A percentile compares a stretch with the other conserved stretches of the same genome.
Conservation (phyloP, 306 rosid genomes). For the Pyrus pyrifolia region DNA sequence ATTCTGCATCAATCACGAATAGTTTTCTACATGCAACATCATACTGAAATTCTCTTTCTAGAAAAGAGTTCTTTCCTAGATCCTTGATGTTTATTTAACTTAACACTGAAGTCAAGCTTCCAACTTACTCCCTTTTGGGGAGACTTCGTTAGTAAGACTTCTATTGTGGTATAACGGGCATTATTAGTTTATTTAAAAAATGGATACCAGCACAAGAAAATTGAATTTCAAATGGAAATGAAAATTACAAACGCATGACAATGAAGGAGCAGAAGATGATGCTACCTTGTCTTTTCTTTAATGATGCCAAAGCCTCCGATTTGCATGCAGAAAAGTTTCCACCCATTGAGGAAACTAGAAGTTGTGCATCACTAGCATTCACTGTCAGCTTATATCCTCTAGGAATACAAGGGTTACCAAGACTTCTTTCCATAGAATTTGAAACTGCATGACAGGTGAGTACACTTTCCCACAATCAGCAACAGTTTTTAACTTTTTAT, state of each 20-base stretch:
- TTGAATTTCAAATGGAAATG: neutral
- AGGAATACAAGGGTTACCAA: conserved; percentile 41
- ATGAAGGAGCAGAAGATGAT: neutral
- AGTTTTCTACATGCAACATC: neutral
- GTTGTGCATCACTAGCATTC: conserved; percentile 24
- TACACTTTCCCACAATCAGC: neutral
- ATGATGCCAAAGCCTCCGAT: conserved; percentile 25
- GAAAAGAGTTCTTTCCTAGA: neutral
- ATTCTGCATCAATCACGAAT: neutral
- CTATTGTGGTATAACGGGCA: too few relatives aligned
- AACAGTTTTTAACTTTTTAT: neutral
- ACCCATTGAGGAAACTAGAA: conserved; percentile 16
- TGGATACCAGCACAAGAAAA: neutral
- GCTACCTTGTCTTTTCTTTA: conserved; percentile 34
- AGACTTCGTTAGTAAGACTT: neutral
- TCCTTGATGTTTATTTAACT: neutral
- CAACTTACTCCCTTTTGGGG: neutral
- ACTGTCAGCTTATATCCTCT: conserved; percentile 32
- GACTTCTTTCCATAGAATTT: conserved; percentile 12
- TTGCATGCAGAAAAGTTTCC: conserved; percentile 48
- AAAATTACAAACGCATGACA: neutral
- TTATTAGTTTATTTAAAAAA: neutral
- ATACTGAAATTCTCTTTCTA: neutral
- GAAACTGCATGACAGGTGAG: conserved; percentile 24
- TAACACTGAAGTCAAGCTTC: neutral